Evolutionary conservation across 306 rosid species (phyloP).

Genomic region (Begonia masoniana): DNA sequence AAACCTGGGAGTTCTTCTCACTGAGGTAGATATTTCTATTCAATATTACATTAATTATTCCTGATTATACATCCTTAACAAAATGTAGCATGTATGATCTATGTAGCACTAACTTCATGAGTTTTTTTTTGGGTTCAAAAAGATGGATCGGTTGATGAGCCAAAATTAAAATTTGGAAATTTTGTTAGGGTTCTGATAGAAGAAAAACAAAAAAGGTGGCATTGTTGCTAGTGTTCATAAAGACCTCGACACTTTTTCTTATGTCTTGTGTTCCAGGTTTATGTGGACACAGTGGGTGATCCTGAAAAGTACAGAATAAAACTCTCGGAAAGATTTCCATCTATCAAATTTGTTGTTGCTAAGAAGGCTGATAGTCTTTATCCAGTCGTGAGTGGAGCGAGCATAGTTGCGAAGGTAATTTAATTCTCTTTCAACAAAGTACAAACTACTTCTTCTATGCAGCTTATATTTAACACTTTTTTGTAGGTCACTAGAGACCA

Average conservation of each 20-base stretch:
- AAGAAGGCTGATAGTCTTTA: slow-evolving; percentile 98
- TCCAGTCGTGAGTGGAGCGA: slow-evolving; percentile 97
- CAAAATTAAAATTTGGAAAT: too few species aligned
- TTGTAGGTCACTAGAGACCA: slow-evolving; percentile 80
- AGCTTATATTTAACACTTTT: neutral
- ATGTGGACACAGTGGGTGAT: slow-evolving; percentile 89
- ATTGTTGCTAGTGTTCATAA: too few species aligned
- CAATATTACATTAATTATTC: neutral
- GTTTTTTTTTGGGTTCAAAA: too few species aligned
- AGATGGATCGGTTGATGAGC: too few species aligned
- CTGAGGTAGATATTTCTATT: slow-evolving; percentile 44
- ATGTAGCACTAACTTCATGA: too few species aligned
- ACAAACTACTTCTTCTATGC: slow-evolving; percentile 1
- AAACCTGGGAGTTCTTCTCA: slow-evolving; percentile 73
- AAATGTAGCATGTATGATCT: too few species aligned
- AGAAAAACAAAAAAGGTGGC: too few species aligned
- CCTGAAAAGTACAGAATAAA: slow-evolving; percentile 63
- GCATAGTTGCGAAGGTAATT: slow-evolving; percentile 81
- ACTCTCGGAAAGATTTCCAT: slow-evolving; percentile 55
- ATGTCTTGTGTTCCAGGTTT: slow-evolving; percentile 41
- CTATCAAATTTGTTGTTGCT: slow-evolving; percentile 79
- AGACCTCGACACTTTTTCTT: too few species aligned
- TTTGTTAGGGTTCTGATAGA: too few species aligned
- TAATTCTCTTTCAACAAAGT: neutral
- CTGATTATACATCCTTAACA: neutral